Evolutionary conservation across 1,284 basidiomycete genomes (phyloP).

Genomic region (Mycocalia duriaeana): DNA sequence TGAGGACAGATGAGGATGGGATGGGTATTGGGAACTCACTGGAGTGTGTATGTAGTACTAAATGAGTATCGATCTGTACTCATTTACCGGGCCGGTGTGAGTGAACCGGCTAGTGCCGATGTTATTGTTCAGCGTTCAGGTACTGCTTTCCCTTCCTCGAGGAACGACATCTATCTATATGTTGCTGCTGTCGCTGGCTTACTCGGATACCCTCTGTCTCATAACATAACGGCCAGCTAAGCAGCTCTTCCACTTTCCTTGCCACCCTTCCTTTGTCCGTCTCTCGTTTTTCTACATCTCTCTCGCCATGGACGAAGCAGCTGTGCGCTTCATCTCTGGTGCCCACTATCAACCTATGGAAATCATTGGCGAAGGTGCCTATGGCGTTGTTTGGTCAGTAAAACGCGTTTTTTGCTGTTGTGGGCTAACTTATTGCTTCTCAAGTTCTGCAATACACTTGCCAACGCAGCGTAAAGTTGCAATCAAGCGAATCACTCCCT

Average conservation of each 20-base stretch:
- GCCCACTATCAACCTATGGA: slow-evolving; percentile 68
- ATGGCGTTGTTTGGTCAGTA: slow-evolving; percentile 64
- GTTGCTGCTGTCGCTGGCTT: no score
- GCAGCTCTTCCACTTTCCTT: not conserved
- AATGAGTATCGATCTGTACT: no score
- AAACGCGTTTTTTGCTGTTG: slow-evolving; percentile 13
- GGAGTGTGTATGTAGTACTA: no score
- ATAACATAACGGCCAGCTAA: no score
- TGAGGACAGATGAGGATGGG: no score
- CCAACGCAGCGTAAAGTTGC: slow-evolving; percentile 66
- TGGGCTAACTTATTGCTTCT: not conserved
- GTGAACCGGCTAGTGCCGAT: no score
- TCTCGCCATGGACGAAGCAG: slow-evolving; percentile 40
- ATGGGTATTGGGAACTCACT: no score
- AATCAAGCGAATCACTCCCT: slow-evolving; percentile 81
- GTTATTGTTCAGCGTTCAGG: no score
- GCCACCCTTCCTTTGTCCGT: not conserved
- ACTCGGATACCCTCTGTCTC: not conserved
- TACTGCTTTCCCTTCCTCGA: no score
- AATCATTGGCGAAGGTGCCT: slow-evolving; percentile 82
- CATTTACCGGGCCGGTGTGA: no score
- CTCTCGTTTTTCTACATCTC: slow-evolving; percentile 1
- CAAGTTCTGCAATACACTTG: slow-evolving; percentile 63
- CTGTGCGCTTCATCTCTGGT: slow-evolving; percentile 55
- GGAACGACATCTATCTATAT: no score